Base-by-base conservation (phyloP, 441 rosid genomes). In the Pelargonium australe region DNA sequence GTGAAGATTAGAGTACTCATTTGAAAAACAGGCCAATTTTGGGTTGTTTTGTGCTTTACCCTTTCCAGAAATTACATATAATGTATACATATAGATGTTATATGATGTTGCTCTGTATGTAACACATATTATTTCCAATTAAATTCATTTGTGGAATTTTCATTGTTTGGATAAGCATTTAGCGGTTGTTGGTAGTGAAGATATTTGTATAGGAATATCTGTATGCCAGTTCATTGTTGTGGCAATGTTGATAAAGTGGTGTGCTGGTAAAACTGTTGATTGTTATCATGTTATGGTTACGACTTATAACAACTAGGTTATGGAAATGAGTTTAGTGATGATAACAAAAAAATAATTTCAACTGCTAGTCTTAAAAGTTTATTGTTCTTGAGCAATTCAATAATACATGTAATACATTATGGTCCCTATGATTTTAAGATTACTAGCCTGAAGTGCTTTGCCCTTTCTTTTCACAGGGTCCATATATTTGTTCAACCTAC, bases 401-500 rank as follows among this genome's bases (percentile, higher is more conserved):
- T 2, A 10, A 65, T 7, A 41, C 19, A 41, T 43, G 68, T 14
- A 65, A n/a, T 40, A 9, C 28, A 65, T 49, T 55, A 55, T 23
- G 55, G 66, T 51, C 47, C 44, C 34, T 60, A 9, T 2, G 41
- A 19, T 37, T 63, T 63, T 66, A 23, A 5, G 7, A 43, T 47
- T 17, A 9, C n/a, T 51, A 13, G 47, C 53, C 34, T 75, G 71
- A 80, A 62, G 63, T 23, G 16, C 49, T 58, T 37, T 76, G 40
- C 57, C 47, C 72, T 5, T 3, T 74, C 58, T 49, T 71, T 72
- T 73, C 43, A 45, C 92, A 95, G 99, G 96, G 91, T 95, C 81
- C 98, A 89, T 80, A 72, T 84, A 76, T 92, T 95, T 81, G 89
- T 87, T 72, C 99, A 84, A 77, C 99, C 99, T 66, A 86, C 99